phyloP scores from a whole-genome alignment of 805 yeast species.

The Nematodospora valgi region DNA sequence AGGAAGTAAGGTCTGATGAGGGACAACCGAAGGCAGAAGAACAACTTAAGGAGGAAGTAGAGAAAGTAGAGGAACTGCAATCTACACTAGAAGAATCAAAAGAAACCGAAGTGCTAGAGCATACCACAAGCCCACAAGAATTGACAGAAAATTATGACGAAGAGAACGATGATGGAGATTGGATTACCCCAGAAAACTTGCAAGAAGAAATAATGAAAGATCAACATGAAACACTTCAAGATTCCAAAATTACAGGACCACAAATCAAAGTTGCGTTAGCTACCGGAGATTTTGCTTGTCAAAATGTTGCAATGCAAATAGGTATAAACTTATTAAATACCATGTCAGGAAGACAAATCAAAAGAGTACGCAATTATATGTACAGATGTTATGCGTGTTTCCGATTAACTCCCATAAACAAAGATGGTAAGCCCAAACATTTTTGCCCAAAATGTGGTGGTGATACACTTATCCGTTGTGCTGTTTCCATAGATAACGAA shows the following conservation, averaged over 20 bases:
- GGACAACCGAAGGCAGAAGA: too few species aligned
- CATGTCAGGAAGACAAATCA: slow-evolving; percentile 79
- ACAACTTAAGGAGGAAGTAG: slow-evolving; percentile 13
- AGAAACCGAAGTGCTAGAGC: slow-evolving; percentile 7
- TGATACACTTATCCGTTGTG: slow-evolving; percentile 81
- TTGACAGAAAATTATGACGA: slow-evolving; percentile 56
- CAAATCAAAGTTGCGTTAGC: slow-evolving; percentile 78
- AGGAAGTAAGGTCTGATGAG: too few species aligned
- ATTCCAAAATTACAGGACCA: slow-evolving; percentile 23
- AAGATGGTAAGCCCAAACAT: slow-evolving; percentile 71
- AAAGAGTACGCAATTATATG: slow-evolving; percentile 86
- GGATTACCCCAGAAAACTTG: slow-evolving; percentile 91
- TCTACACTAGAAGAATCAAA: slow-evolving; percentile 11
- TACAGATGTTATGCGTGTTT: slow-evolving; percentile 97
- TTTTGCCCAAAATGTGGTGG: slow-evolving; percentile 98
- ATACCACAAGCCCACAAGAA: slow-evolving; percentile 13
- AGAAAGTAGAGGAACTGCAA: background rate
- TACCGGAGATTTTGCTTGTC: slow-evolving; percentile 97
- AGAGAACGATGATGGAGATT: slow-evolving; percentile 79
- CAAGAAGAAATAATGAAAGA: slow-evolving; percentile 68
- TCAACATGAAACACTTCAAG: slow-evolving; percentile 52
- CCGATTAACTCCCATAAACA: slow-evolving; percentile 72
- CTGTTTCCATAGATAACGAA: slow-evolving; percentile 74
- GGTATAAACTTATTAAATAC: slow-evolving; percentile 85
- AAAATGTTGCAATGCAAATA: slow-evolving; percentile 88